Percentiles rank a stretch among this genome's conserved stretches.
Conservation (phyloP, 2,329 filamentous ascomycete genomes). For the Ascochyta lentis region DNA sequence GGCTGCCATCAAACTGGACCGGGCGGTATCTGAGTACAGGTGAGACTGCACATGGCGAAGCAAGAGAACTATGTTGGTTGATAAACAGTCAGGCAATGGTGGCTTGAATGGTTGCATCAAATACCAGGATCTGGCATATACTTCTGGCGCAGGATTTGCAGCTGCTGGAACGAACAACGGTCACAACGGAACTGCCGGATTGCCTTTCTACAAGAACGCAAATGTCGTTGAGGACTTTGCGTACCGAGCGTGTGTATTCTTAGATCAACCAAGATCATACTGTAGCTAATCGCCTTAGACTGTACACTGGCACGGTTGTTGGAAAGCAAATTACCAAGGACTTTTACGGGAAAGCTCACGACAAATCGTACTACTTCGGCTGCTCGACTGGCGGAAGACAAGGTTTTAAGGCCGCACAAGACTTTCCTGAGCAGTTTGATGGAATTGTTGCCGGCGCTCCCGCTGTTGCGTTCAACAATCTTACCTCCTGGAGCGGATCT, state of each 20-base stretch:
- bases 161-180: slow-evolving; percentile 52
- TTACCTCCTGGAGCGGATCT: slow-evolving; percentile 43
- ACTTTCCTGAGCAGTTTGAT: slow-evolving; percentile 47
- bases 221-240: slow-evolving; percentile 58
- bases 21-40: slow-evolving; percentile 43
- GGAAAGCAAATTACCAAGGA: slow-evolving; percentile 51
- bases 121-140: slow-evolving; percentile 51
- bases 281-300: slow-evolving; percentile 23
- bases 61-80: neutral
- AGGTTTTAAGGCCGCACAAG: slow-evolving; percentile 44
- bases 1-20: slow-evolving; percentile 53
- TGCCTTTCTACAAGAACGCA: slow-evolving; percentile 54
- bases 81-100: slow-evolving; percentile 42
- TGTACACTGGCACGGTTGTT: slow-evolving; percentile 42
- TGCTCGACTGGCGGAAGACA: slow-evolving; percentile 50
- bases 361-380: slow-evolving; percentile 51
- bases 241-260: slow-evolving; percentile 48
- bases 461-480: slow-evolving; percentile 42
- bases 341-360: slow-evolving; percentile 51
- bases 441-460: slow-evolving; percentile 47
- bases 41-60: neutral
- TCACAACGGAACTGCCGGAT: slow-evolving; percentile 54
- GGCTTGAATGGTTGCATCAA: slow-evolving; percentile 51
- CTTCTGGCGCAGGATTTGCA: slow-evolving; percentile 48
- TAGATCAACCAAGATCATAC: neutral